Conservation (phyloP, 179 eudicot genomes). For the Drosera spatulata region DNA sequence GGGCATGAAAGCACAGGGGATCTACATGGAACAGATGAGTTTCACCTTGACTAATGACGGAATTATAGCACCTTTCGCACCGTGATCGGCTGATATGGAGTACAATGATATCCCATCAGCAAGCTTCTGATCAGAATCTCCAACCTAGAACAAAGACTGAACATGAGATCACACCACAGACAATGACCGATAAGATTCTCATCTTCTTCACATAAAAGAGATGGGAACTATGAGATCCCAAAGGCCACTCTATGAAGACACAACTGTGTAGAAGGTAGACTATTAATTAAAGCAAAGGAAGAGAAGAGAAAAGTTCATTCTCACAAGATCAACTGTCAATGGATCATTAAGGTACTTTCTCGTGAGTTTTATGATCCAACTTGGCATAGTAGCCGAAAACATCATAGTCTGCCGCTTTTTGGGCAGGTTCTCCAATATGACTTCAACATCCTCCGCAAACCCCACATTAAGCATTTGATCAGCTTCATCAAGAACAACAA, state of each 20-base stretch:
- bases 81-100: slow-evolving; percentile 43
- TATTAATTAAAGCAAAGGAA: not conserved
- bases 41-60: slow-evolving; percentile 60
- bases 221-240: not conserved
- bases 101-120: slow-evolving; percentile 81
- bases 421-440: slow-evolving; percentile 56
- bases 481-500: slow-evolving; percentile 94
- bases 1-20: too few species aligned
- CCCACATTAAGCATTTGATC: slow-evolving; percentile 99
- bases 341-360: slow-evolving; percentile 67
- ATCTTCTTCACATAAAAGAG: not conserved
- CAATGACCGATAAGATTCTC: not conserved
- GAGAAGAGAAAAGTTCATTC: slow-evolving; percentile 6
- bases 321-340: slow-evolving; percentile 80
- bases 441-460: slow-evolving; percentile 87
- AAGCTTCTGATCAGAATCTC: slow-evolving; percentile 84
- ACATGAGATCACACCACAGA: not conserved
- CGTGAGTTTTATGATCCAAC: slow-evolving; percentile 72
- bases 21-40: too few species aligned
- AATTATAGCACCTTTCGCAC: slow-evolving; percentile 52
- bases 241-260: not conserved
- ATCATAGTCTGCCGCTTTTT: slow-evolving; percentile 77
- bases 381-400: slow-evolving; percentile 99
- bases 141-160: slow-evolving; percentile 39
- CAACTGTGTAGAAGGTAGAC: not conserved